These are phyloP conservation scores for Citrus hindsii DNA, from an alignment of 345 rosid species.

Conservation along the genomic window DNA sequence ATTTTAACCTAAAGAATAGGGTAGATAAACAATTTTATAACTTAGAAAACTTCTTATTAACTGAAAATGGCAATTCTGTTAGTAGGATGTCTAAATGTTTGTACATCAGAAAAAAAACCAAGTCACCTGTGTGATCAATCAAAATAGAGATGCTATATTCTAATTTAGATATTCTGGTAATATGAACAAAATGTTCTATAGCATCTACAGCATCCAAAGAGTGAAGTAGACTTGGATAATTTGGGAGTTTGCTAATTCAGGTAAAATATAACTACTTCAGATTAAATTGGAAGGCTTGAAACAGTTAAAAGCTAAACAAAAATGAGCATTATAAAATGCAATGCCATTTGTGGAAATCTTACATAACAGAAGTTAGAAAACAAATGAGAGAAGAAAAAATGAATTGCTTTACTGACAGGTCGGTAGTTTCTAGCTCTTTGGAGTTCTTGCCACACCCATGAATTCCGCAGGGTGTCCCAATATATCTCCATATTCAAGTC, in stretches of 20 bases:
- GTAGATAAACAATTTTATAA: not conserved
- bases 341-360: not conserved
- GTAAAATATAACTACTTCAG: not conserved
- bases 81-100: not conserved
- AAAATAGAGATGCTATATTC: not conserved
- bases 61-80: not conserved
- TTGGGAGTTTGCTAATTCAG: not conserved
- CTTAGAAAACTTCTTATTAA: not conserved
- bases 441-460: constrained; percentile 97
- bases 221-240: not conserved
- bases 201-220: not conserved
- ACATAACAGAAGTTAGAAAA: not conserved
- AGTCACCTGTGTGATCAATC: not conserved
- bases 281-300: not conserved
- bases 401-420: constrained; percentile 57
- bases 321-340: not conserved
- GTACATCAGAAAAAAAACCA: not conserved
- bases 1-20: not conserved
- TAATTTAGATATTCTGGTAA: not conserved
- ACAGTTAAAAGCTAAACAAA: not conserved
- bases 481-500: constrained; percentile 59
- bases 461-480: constrained; percentile 63
- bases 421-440: constrained; percentile 73
- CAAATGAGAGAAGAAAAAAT: not conserved
- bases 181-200: not conserved